phyloP scores from a whole-genome alignment of 2,329 filamentous ascomycete genomes.

The Aspergillus sojae region DNA sequence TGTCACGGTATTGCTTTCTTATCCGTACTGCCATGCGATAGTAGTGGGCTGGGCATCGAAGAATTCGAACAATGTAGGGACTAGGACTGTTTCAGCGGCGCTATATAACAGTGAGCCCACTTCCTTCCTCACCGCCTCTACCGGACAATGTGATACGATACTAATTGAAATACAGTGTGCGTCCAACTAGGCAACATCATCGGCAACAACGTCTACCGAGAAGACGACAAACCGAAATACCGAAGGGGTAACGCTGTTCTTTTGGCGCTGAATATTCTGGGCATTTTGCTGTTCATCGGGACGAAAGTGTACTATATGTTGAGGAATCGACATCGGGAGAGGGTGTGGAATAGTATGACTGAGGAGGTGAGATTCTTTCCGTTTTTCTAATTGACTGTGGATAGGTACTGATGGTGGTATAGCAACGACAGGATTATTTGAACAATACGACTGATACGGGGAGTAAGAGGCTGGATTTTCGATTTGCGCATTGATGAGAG shows the following conservation, averaged over 20 bases:
- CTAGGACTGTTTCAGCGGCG: constrained; percentile 61
- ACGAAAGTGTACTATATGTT: constrained; percentile 6
- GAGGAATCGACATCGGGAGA: constrained; percentile 44
- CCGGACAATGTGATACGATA: neutral
- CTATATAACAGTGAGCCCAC: constrained; percentile 53
- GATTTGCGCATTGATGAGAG: constrained; percentile 18
- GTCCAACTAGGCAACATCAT: constrained; percentile 9
- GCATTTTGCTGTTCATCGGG: constrained; percentile 1
- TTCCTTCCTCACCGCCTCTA: neutral
- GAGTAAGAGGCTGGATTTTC: constrained; percentile 38
- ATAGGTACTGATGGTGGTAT: neutral
- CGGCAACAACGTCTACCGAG: constrained; percentile 10
- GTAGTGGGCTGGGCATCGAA: constrained; percentile 62
- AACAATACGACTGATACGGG: constrained; percentile 47
- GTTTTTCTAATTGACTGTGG: neutral
- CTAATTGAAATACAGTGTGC: neutral
- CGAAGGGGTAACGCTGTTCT: constrained; percentile 7
- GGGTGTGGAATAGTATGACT: constrained; percentile 32
- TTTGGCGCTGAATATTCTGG: constrained; percentile 8
- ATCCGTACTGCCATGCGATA: constrained; percentile 62
- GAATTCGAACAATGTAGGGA: constrained; percentile 64
- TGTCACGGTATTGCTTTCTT: constrained; percentile 52
- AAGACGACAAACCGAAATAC: constrained; percentile 8
- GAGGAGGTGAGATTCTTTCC: constrained; percentile 33
- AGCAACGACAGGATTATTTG: constrained; percentile 45